These are phyloP conservation scores for Afroboletus lepidellus DNA, from an alignment of 1,284 basidiomycete genomes.

Conservation along the genomic window DNA sequence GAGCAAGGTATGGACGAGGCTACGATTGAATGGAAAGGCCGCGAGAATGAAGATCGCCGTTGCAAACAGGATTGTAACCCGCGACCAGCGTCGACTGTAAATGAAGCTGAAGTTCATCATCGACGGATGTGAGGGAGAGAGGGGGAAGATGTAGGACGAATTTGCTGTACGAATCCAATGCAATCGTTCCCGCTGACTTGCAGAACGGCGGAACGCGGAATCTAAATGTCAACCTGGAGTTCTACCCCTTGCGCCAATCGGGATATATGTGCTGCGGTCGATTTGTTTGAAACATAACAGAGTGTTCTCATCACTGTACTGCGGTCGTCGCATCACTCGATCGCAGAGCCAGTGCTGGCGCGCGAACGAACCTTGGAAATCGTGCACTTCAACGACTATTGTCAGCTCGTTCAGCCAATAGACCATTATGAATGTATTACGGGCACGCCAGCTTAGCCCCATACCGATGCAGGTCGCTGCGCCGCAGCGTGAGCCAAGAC, in stretches of 20 bases:
- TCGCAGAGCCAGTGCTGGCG: not conserved
- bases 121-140: not conserved
- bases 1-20: slow-evolving; percentile 20
- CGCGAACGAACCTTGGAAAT: not conserved
- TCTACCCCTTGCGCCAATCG: not conserved
- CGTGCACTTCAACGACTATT: not conserved
- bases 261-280: not conserved
- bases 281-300: not conserved
- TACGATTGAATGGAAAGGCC: slow-evolving; percentile 29
- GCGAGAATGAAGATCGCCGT: slow-evolving; percentile 13
- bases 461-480: no score
- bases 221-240: not conserved
- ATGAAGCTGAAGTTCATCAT: slow-evolving; percentile 8
- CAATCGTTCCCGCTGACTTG: not conserved
- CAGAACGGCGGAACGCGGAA: not conserved
- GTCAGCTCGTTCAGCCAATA: no score
- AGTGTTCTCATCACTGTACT: not conserved
- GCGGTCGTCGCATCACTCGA: not conserved
- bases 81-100: slow-evolving; percentile 4
- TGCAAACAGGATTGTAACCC: slow-evolving; percentile 5
- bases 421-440: no score
- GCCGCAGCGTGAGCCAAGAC: no score
- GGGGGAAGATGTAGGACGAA: not conserved
- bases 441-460: no score
- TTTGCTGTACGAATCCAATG: not conserved